A percentile compares a stretch with the other conserved stretches of the same genome.
These are phyloP conservation scores for Mycena epipterygia DNA, from an alignment of 768 basidiomycete genomes.

Conservation along the genomic window DNA sequence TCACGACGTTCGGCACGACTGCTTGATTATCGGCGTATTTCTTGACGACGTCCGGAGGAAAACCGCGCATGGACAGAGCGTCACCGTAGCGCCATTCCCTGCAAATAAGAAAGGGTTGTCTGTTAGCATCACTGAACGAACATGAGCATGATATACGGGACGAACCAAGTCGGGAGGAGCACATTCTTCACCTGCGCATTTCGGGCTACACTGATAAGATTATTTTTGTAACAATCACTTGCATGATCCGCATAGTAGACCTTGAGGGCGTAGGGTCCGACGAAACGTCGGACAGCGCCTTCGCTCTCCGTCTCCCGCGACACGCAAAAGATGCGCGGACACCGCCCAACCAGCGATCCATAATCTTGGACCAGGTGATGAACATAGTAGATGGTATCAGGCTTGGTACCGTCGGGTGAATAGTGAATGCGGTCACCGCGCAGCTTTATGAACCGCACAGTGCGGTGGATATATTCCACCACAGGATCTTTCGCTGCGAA, in stretches of 20 bases:
- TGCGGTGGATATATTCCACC: conserved; percentile 20
- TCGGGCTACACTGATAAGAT: conserved; percentile 4
- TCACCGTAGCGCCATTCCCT: conserved; percentile 26
- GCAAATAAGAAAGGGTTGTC: not conserved
- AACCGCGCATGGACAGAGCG: conserved; percentile 14
- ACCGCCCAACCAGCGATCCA: conserved; percentile 23
- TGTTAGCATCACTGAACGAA: conserved; percentile 6
- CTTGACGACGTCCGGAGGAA: conserved; percentile 11
- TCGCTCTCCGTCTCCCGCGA: conserved; percentile 11
- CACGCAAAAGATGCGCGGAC: conserved; percentile 21
- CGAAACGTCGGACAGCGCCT: not conserved
- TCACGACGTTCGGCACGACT: conserved; percentile 4
- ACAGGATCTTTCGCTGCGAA: conserved; percentile 5
- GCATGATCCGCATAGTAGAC: conserved; percentile 8
- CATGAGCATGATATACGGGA: conserved; percentile 7
- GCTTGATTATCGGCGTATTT: not conserved
- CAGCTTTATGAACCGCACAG: conserved; percentile 18
- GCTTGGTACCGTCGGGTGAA: not conserved
- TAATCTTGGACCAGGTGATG: conserved; percentile 17
- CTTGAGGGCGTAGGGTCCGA: conserved; percentile 22
- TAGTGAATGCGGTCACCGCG: conserved; percentile 10
- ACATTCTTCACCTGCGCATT: conserved; percentile 15
- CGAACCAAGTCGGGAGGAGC: conserved; percentile 26
- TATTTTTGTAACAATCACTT: conserved; percentile 4
- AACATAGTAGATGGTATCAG: conserved; percentile 14